A percentile compares a stretch with the other conserved stretches of the same genome.
Conservation (phyloP, 202 grass and related monocot genomes). For the Carex arenaria region DNA sequence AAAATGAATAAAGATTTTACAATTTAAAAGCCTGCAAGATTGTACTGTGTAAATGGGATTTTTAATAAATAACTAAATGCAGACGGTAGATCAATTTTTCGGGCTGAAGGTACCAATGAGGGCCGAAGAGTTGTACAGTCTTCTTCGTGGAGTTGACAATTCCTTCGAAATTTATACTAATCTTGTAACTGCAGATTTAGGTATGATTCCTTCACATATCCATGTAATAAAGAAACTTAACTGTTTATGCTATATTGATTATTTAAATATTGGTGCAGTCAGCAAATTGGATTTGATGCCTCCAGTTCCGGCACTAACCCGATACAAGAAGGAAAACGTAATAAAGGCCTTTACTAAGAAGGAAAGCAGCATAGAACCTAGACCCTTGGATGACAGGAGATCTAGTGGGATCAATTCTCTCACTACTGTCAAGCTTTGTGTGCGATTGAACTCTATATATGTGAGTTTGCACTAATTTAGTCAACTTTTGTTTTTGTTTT, state of each 20-base stretch:
- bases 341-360: conserved; percentile 91
- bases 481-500: not conserved
- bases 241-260: conserved; percentile 2
- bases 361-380: conserved; percentile 52
- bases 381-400: conserved; percentile 69
- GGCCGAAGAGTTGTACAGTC: conserved; percentile 63
- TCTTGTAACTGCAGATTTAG: conserved; percentile 61
- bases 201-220: conserved; percentile 38
- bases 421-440: conserved; percentile 77
- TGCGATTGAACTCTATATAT: conserved; percentile 88
- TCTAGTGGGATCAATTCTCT: conserved; percentile 74
- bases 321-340: conserved; percentile 91
- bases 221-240: not conserved
- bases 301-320: conserved; percentile 84
- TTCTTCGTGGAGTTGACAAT: conserved; percentile 87
- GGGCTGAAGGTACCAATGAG: conserved; percentile 86
- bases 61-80: conserved; percentile 29
- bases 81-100: conserved; percentile 98
- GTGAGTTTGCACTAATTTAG: conserved; percentile 47
- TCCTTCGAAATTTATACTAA: conserved; percentile 90
- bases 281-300: conserved; percentile 86
- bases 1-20: not conserved
- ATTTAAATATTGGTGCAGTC: conserved; percentile 44
- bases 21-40: not conserved
- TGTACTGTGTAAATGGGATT: conserved; percentile 2